Percentiles rank a stretch among this genome's conserved stretches.
These are phyloP conservation scores for Boechera stricta DNA, from an alignment of 345 rosid species.

Conservation along the genomic window DNA sequence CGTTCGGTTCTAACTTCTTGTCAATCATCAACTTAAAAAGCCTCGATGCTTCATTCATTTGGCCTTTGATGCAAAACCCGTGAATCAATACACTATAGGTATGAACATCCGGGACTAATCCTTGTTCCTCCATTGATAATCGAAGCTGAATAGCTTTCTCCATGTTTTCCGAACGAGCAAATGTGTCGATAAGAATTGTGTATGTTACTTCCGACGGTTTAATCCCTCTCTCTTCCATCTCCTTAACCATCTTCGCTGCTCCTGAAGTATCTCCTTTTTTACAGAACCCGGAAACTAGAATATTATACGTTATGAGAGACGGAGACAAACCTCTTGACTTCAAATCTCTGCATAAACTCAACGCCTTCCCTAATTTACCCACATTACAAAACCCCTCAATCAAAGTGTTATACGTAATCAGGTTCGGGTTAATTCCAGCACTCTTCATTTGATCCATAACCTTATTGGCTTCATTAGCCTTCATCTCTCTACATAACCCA, in stretches of 20 bases:
- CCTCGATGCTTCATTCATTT: conserved; percentile 71
- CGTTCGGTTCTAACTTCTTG: conserved; percentile 59
- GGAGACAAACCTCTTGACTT: conserved; percentile 64
- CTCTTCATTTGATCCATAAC: conserved; percentile 55
- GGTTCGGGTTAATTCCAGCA: conserved; percentile 57
- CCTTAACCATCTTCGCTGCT: conserved; percentile 60
- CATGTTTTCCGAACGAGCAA: conserved; percentile 51
- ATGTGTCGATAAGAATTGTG: conserved; percentile 64
- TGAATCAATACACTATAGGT: conserved; percentile 65
- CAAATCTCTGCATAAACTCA: conserved; percentile 54
- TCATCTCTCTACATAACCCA: conserved; percentile 61
- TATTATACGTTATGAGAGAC: conserved; percentile 67
- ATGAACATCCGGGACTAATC: conserved; percentile 70
- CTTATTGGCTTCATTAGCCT: conserved; percentile 57
- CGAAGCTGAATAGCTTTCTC: conserved; percentile 65
- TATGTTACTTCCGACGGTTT: conserved; percentile 72
- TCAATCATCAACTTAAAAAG: conserved; percentile 59
- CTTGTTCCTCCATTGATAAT: conserved; percentile 59
- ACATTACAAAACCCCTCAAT: conserved; percentile 64
- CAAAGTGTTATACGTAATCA: conserved; percentile 69
- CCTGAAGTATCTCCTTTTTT: conserved; percentile 50
- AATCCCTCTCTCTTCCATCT: conserved; percentile 84
- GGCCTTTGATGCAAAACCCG: conserved; percentile 72
- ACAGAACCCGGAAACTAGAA: conserved; percentile 60
- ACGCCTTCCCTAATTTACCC: conserved; percentile 55